A percentile compares a stretch with the other conserved stretches of the same genome.
These are phyloP conservation scores for Piloderma croceum DNA, from an alignment of 768 basidiomycete species.

Conservation along the genomic window DNA sequence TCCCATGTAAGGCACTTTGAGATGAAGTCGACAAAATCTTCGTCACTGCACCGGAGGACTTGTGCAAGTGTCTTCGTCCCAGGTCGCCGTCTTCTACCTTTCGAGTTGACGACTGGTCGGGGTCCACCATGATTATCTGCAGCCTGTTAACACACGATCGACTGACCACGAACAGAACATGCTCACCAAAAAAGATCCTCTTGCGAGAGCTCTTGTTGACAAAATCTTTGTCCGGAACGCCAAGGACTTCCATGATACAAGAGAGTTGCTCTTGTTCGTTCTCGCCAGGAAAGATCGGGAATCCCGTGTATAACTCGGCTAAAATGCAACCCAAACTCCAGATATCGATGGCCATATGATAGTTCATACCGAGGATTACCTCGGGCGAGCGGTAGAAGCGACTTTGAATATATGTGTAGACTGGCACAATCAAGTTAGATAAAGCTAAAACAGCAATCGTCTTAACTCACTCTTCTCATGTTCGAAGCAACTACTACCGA, in stretches of 20 bases:
- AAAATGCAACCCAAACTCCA: conserved; percentile 99
- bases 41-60: conserved; percentile 88
- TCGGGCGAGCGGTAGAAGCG: conserved; percentile 99
- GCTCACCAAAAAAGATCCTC: conserved; percentile 91
- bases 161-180: conserved; percentile 4
- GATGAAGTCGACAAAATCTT: conserved; percentile 95
- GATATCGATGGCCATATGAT: conserved; percentile 99
- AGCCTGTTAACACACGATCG: conserved; percentile 6
- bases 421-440: conserved; percentile 36
- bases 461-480: conserved; percentile 93
- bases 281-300: conserved; percentile 98
- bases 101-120: conserved; percentile 91
- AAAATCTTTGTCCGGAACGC: conserved; percentile 91
- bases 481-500: conserved; percentile 97
- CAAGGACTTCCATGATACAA: conserved; percentile 99
- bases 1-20: conserved; percentile 98
- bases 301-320: conserved; percentile 95
- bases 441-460: neutral
- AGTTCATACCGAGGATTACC: conserved; percentile 98
- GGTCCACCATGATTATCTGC: conserved; percentile 91
- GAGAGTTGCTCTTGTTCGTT: conserved; percentile 98
- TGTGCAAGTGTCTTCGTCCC: conserved; percentile 86
- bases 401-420: conserved; percentile 99
- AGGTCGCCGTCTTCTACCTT: conserved; percentile 87
- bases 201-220: conserved; percentile 90